A percentile compares a stretch with the other conserved stretches of the same genome.
Conservation (phyloP, 176 grass and related monocot genomes). For the Oropetium thomaeum region DNA sequence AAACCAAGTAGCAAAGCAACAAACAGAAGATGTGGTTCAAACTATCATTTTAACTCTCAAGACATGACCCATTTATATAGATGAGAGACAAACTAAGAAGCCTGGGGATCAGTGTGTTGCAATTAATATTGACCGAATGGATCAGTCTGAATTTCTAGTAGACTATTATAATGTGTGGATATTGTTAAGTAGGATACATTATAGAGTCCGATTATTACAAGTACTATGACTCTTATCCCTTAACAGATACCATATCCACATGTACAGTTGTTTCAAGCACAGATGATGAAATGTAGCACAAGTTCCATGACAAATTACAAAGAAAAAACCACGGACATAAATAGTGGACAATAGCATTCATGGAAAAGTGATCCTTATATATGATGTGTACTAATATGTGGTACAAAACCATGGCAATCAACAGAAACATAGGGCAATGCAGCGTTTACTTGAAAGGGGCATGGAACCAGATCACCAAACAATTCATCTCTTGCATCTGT, state of each 20-base stretch:
- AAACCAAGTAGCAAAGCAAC: conserved; percentile 18
- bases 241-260: too few species aligned
- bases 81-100: background rate
- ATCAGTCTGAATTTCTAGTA: too few species aligned
- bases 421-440: background rate
- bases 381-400: background rate
- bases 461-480: conserved; percentile 65
- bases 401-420: background rate
- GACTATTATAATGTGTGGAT: too few species aligned
- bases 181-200: too few species aligned
- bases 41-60: background rate
- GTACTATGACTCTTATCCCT: too few species aligned
- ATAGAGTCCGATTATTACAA: too few species aligned
- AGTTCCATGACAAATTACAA: background rate
- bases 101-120: background rate
- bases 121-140: background rate
- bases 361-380: conserved; percentile 5
- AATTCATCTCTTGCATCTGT: conserved; percentile 57
- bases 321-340: background rate
- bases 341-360: background rate
- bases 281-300: background rate
- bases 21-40: conserved; percentile 2
- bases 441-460: conserved; percentile 64
- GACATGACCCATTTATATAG: background rate
- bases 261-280: background rate